These are phyloP conservation scores for Amylostereum chailletii DNA, from an alignment of 1,284 basidiomycete species.

Conservation along the genomic window DNA sequence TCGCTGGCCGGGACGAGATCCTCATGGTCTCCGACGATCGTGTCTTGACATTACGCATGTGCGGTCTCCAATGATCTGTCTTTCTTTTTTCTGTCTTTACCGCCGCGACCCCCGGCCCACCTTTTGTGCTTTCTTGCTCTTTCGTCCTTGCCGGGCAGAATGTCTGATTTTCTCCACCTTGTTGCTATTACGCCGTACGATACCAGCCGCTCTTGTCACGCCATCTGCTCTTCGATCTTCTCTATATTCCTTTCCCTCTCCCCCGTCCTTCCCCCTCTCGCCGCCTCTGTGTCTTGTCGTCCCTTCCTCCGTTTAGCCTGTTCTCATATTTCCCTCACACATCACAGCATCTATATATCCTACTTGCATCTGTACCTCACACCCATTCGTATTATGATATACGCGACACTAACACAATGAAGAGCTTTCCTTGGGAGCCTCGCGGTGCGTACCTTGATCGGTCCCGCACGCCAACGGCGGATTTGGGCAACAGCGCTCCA, in stretches of 20 bases:
- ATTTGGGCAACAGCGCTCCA: too few species aligned
- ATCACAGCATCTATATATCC: conserved; percentile 10
- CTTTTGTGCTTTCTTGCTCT: conserved; percentile 1
- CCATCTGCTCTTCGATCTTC: neutral
- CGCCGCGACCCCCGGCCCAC: conserved; percentile 5
- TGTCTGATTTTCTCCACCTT: too few species aligned
- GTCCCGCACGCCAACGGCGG: too few species aligned
- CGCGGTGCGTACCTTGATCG: too few species aligned
- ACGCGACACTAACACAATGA: too few species aligned
- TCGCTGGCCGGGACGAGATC: conserved; percentile 64
- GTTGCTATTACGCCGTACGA: too few species aligned
- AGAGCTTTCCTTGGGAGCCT: too few species aligned
- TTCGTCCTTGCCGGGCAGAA: neutral
- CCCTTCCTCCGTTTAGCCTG: conserved; percentile 4
- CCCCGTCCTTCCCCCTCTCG: neutral
- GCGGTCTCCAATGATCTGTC: neutral
- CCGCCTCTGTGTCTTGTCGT: neutral
- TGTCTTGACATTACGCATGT: conserved; percentile 50
- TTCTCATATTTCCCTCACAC: conserved; percentile 7
- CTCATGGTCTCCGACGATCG: conserved; percentile 75
- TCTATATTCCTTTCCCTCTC: neutral
- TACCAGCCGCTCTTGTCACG: too few species aligned
- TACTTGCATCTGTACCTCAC: conserved; percentile 12
- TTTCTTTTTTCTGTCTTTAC: conserved; percentile 5
- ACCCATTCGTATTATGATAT: neutral